Base-by-base conservation (phyloP, 495 filamentous ascomycete genomes). In the Echria macrotheca region DNA sequence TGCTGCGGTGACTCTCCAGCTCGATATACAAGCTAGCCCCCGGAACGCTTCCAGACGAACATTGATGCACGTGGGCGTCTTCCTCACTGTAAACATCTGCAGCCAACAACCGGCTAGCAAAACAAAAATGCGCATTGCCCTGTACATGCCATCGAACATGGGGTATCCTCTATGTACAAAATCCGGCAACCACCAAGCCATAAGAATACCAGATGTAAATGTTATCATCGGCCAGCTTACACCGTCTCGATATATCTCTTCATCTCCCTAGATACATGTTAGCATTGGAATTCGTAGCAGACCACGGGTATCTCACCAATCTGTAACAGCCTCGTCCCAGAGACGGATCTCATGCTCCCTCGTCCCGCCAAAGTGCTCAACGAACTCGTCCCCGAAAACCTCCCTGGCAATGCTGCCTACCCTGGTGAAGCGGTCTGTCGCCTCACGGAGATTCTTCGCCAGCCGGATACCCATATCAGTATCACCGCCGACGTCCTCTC, bases 321-420 rank as follows among this genome's bases (percentile, higher is more conserved):
- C 91, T 19, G 90, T 95, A 6, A 95, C 89, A 1, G 89, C 88
- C 63, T 96, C 91, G 62, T 98, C 89, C 89, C 89, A 98, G 14
- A 95, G 67, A 50, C 82, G 72, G 56, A 90, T 76, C 66, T 98
- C 93, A 67, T 98, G 91, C 58, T 91, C 86, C 50, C 93, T 80
- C 18, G 93, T 96, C 6, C 93, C 93, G 3, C 84, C 87, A 73
- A 80, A 98, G 62, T 98, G 94, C 3, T 96, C 89, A 6, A 98
- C 91, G 66, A 98, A 98, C 8, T 85, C 86, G 66, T 97, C 83
- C 0, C 94, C 94, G 65, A 98, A 88, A 0, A 91, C 87, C 64
- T 96, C 86, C 41, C 93, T 74, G 31, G 93, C 93, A 11, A 96
- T 75, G 64, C 91, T 96, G 10, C 78, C 86, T 41, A 77, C 73